Evolutionary conservation across 495 filamentous ascomycete genomes (phyloP).

Genomic region (Penicillium chermesinum): DNA sequence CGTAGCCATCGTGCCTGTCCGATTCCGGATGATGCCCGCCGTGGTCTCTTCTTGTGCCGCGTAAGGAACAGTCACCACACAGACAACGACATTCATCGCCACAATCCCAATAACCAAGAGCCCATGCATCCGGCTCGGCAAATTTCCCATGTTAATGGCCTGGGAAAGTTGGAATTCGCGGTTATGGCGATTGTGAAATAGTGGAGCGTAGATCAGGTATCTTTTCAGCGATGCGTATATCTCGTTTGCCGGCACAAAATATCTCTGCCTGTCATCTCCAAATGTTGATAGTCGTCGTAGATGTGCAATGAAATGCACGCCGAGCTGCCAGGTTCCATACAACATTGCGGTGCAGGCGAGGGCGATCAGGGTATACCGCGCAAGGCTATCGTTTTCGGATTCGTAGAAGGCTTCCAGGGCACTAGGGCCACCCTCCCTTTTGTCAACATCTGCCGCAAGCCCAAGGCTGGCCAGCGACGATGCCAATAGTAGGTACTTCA

Average conservation of each 20-base stretch:
- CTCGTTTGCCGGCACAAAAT: slow-evolving; percentile 44
- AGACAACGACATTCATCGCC: slow-evolving; percentile 71
- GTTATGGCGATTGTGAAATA: slow-evolving; percentile 79
- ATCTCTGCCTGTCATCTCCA: slow-evolving; percentile 63
- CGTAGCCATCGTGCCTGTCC: slow-evolving; percentile 68
- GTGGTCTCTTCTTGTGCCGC: slow-evolving; percentile 30
- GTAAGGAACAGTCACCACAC: slow-evolving; percentile 66
- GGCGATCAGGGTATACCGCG: slow-evolving; percentile 37
- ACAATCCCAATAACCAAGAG: slow-evolving; percentile 68
- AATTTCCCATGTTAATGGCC: slow-evolving; percentile 74
- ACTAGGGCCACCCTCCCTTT: slow-evolving; percentile 18
- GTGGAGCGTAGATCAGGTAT: slow-evolving; percentile 76
- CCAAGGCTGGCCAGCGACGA: slow-evolving; percentile 29
- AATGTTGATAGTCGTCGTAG: slow-evolving; percentile 72
- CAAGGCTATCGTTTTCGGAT: slow-evolving; percentile 34
- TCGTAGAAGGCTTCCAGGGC: slow-evolving; percentile 23
- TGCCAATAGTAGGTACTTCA: slow-evolving; percentile 8
- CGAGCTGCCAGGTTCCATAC: slow-evolving; percentile 49
- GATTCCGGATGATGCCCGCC: slow-evolving; percentile 59
- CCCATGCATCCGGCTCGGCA: slow-evolving; percentile 79
- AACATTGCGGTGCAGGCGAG: slow-evolving; percentile 48
- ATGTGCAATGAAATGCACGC: slow-evolving; percentile 50
- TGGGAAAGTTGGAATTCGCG: slow-evolving; percentile 74
- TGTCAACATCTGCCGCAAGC: slow-evolving; percentile 26
- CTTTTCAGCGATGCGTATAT: slow-evolving; percentile 66